Percentiles rank a stretch among this genome's conserved stretches.
Conservation (phyloP, 352 stramenopile species). For the Phytopythium cucurbitacearum region DNA sequence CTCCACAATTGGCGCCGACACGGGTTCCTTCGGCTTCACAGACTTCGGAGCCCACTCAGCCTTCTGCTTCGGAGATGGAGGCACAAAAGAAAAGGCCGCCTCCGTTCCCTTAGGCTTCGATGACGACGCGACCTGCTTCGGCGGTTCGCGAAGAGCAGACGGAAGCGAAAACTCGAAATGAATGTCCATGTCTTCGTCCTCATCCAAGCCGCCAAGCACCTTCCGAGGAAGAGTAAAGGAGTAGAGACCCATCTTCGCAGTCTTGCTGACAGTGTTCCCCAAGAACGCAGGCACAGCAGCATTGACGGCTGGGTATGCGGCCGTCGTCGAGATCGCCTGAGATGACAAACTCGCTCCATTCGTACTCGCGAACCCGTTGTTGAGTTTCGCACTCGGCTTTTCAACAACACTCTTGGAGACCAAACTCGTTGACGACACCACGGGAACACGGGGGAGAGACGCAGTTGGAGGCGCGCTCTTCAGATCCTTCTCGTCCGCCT, state of each 20-base stretch:
- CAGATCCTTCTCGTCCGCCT: slow-evolving; percentile 25
- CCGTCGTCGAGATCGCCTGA: slow-evolving; percentile 32
- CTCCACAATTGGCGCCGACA: slow-evolving; percentile 13
- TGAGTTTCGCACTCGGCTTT: slow-evolving; percentile 10
- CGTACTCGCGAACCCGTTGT: slow-evolving; percentile 9
- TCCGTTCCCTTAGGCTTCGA: slow-evolving; percentile 17
- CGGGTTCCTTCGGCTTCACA: slow-evolving; percentile 15
- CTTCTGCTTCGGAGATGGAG: slow-evolving; percentile 52
- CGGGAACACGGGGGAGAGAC: slow-evolving; percentile 41
- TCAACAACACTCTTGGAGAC: slow-evolving; percentile 8
- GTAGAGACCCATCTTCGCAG: slow-evolving; percentile 31
- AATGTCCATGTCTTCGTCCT: slow-evolving; percentile 41
- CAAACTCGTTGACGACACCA: slow-evolving; percentile 15
- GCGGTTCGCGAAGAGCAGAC: slow-evolving; percentile 49
- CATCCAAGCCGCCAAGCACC: slow-evolving; percentile 10
- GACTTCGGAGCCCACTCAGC: slow-evolving; percentile 31
- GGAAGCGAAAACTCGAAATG: slow-evolving; percentile 66
- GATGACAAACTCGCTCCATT: slow-evolving; percentile 21
- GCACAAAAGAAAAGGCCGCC: slow-evolving; percentile 61
- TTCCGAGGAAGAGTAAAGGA: slow-evolving; percentile 39
- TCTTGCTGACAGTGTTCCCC: slow-evolving; percentile 3
- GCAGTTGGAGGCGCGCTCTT: slow-evolving; percentile 47
- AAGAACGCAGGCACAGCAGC: no score
- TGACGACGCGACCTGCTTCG: slow-evolving; percentile 23
- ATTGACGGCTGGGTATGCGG: not conserved